Evolutionary conservation across 768 basidiomycete species (phyloP).

Genomic region (Postia placenta): DNA sequence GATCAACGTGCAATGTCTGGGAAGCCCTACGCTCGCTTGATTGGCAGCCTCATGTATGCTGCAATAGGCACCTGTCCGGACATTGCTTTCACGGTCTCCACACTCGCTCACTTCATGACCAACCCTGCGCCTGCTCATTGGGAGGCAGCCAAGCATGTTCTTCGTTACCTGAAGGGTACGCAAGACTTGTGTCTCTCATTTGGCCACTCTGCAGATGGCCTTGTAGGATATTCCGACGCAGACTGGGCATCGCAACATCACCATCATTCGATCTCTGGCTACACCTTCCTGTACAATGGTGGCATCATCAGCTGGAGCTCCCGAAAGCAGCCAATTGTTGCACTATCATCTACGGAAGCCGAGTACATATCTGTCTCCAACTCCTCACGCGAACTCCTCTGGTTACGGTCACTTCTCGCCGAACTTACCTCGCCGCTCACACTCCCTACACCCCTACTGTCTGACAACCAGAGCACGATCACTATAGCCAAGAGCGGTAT

Average conservation of each 20-base stretch:
- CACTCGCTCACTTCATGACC: conserved; percentile 13
- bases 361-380: conserved; percentile 27
- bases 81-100: conserved; percentile 13
- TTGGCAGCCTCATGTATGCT: conserved; percentile 14
- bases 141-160: conserved; percentile 17
- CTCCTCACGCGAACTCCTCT: conserved; percentile 22
- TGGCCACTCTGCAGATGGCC: neutral
- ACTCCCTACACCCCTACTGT: neutral
- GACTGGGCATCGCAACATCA: conserved; percentile 1
- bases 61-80: conserved; percentile 15
- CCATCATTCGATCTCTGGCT: conserved; percentile 14
- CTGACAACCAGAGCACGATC: conserved; percentile 3
- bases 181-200: conserved; percentile 9
- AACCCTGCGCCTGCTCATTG: conserved; percentile 15
- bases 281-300: conserved; percentile 21
- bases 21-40: conserved; percentile 10
- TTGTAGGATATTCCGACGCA: conserved; percentile 7
- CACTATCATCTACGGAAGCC: conserved; percentile 28
- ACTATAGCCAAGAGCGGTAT: neutral
- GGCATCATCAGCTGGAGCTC: conserved; percentile 28
- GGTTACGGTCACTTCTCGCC: conserved; percentile 17
- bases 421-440: conserved; percentile 4
- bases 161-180: conserved; percentile 24
- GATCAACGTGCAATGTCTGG: conserved; percentile 1
- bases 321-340: conserved; percentile 24